These are phyloP conservation scores for Psilocybe azurescens DNA, from an alignment of 768 basidiomycete species.

Conservation along the genomic window DNA sequence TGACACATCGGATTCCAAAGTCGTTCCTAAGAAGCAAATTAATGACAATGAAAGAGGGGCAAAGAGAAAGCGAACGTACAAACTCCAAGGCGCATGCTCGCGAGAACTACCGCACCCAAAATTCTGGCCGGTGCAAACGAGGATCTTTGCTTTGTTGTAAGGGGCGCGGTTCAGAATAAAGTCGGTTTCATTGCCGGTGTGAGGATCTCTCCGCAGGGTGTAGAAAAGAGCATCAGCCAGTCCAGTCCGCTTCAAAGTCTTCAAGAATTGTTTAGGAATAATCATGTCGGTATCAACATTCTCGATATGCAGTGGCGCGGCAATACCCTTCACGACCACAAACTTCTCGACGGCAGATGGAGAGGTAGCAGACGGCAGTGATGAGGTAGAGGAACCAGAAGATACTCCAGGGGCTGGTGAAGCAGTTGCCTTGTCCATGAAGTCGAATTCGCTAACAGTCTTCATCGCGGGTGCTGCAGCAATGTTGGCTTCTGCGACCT, in stretches of 20 bases:
- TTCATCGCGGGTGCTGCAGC: constrained; percentile 65
- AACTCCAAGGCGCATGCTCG: constrained; percentile 90
- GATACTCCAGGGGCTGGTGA: constrained; percentile 50
- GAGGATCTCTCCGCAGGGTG: constrained; percentile 77
- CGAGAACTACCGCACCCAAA: constrained; percentile 92
- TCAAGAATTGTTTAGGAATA: constrained; percentile 93
- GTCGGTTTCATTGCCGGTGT: constrained; percentile 81
- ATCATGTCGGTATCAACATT: constrained; percentile 96
- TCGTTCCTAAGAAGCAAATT: constrained; percentile 59
- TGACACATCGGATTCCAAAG: constrained; percentile 88
- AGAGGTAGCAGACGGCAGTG: constrained; percentile 44
- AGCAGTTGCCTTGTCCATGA: constrained; percentile 73
- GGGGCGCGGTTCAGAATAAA: constrained; percentile 86
- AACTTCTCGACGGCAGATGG: constrained; percentile 66
- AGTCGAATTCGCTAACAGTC: constrained; percentile 72
- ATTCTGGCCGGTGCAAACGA: constrained; percentile 86
- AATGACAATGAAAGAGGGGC: not conserved
- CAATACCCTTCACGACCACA: constrained; percentile 71
- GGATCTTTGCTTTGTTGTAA: constrained; percentile 75
- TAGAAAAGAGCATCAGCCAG: constrained; percentile 85
- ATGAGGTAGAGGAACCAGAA: constrained; percentile 35
- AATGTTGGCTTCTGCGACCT: constrained; percentile 45
- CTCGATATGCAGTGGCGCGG: constrained; percentile 80
- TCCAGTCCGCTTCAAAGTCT: constrained; percentile 90
- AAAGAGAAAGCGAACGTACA: constrained; percentile 52